Conservation (phyloP, 768 basidiomycete species). For the Boletus fagicola region DNA sequence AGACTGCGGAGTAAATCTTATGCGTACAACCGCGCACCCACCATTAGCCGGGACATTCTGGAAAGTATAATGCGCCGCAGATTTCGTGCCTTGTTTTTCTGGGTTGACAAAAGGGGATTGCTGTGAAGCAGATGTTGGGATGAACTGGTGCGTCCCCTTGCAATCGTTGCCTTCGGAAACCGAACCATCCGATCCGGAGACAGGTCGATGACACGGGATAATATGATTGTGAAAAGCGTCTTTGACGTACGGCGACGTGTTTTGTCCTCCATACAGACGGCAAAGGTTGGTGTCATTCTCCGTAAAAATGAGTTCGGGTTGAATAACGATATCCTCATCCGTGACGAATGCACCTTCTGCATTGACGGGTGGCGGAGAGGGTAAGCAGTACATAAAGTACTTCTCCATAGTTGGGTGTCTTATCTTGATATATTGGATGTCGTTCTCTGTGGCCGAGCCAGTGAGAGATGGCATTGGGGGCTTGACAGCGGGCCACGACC, state of each 20-base stretch:
- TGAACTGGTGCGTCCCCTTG: background rate
- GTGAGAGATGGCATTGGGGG: constrained; percentile 63
- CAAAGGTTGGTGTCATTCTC: constrained; percentile 97
- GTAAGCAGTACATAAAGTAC: constrained; percentile 83
- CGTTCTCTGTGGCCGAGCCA: constrained; percentile 47
- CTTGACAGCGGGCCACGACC: constrained; percentile 85
- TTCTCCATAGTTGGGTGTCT: constrained; percentile 74
- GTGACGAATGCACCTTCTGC: constrained; percentile 61
- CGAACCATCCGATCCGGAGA: constrained; percentile 36
- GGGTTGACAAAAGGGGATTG: constrained; percentile 71
- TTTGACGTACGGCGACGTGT: constrained; percentile 82
- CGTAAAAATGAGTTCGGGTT: constrained; percentile 88
- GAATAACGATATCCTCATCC: constrained; percentile 57
- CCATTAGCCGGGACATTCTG: constrained; percentile 83
- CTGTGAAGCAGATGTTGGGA: background rate
- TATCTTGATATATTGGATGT: constrained; percentile 62
- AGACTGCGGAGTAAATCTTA: constrained; percentile 82
- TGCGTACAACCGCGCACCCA: constrained; percentile 91
- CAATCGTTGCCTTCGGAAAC: background rate
- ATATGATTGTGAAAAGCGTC: constrained; percentile 99
- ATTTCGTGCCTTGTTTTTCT: constrained; percentile 83
- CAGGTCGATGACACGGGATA: constrained; percentile 76
- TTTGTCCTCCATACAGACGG: constrained; percentile 86
- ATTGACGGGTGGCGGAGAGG: constrained; percentile 88
- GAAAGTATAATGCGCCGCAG: constrained; percentile 90